Evolutionary conservation across 1,284 basidiomycete genomes (phyloP), one percentile per base, ranked within the genome.

Genomic region (Inonotus obliquus): DNA sequence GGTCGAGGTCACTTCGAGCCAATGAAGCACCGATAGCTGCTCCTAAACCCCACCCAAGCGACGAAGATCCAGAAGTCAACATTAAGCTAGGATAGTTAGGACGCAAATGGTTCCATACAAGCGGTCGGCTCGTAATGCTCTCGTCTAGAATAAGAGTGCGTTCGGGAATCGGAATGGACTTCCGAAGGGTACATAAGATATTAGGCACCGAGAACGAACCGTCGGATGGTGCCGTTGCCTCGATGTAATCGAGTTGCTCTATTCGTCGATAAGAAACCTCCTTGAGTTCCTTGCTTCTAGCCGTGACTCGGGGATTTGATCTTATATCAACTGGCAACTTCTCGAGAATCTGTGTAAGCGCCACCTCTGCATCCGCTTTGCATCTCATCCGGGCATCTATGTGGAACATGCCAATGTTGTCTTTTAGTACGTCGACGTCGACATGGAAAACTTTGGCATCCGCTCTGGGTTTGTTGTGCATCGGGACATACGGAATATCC

Each of bases 401-500:
- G 62, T 86, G 81, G 67, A 81, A 81, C 69, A 79, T 81, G 1
- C 84, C 83, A 13, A 82, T 72, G 19, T 71, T 73, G 2, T 71
- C 72, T 71, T 82, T 85, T 4, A 91, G 74, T 0, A 86, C 85
- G 65, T 91, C 86, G 9, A 78, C 72, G 67, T 89, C 86, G 39
- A 89, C 69, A 25, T 88, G 74, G 66, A 87, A 87, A 4, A 88
- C 76, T 11, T 76, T 73, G 0, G 83, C 78, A 11, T 73, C 71
- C 0, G 73, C 66, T 0, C 56, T 68, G 0, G 85, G 84, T 29
- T 71, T 72, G 60, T 70, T 78, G 60, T 80, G 76, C 54, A 75
- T 74, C 0, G 81, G 78, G 17, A 89, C 79, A 84, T 86, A 90
- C 0, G 87, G 84, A 1, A 87, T 72, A 62, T 87, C 85, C 6